These are phyloP conservation scores for Zalaria obscura DNA, from an alignment of 2,329 filamentous ascomycete species.

Conservation along the genomic window DNA sequence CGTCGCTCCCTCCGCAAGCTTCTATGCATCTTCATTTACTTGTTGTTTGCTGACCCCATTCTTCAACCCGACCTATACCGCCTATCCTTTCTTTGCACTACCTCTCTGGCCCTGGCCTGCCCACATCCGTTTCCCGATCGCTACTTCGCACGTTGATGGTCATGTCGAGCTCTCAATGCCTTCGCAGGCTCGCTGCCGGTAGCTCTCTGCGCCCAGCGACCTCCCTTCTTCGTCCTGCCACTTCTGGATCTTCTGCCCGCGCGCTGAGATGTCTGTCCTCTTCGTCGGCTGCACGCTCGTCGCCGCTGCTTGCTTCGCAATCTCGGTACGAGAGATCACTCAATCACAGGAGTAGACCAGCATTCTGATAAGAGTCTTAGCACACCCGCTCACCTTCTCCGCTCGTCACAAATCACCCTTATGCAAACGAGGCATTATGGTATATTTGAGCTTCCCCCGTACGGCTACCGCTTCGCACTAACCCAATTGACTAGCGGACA, in stretches of 20 bases:
- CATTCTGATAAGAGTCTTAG: constrained; percentile 2
- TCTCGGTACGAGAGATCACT: constrained; percentile 3
- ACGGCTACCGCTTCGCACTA: not conserved
- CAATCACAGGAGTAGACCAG: too few species aligned
- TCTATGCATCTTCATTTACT: not conserved
- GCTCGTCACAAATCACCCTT: constrained; percentile 7
- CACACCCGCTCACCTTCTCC: constrained; percentile 7
- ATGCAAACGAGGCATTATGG: constrained; percentile 17
- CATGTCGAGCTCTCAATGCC: constrained; percentile 24
- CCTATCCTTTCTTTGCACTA: not conserved
- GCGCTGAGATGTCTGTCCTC: constrained; percentile 6
- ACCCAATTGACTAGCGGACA: constrained; percentile 44
- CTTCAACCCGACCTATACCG: not conserved
- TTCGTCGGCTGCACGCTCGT: constrained; percentile 5
- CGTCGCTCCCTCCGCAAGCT: too few species aligned
- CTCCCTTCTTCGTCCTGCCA: constrained; percentile 12
- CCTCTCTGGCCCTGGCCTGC: constrained; percentile 3
- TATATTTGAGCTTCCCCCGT: constrained; percentile 7
- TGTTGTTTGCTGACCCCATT: constrained; percentile 1
- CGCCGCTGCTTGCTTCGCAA: constrained; percentile 5
- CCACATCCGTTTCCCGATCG: not conserved
- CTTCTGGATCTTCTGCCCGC: constrained; percentile 5
- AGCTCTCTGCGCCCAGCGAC: constrained; percentile 10
- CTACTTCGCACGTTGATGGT: not conserved
- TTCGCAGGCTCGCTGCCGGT: constrained; percentile 19